Evolutionary conservation across 306 rosid species (phyloP).

Genomic region (Rosa lucieae): DNA sequence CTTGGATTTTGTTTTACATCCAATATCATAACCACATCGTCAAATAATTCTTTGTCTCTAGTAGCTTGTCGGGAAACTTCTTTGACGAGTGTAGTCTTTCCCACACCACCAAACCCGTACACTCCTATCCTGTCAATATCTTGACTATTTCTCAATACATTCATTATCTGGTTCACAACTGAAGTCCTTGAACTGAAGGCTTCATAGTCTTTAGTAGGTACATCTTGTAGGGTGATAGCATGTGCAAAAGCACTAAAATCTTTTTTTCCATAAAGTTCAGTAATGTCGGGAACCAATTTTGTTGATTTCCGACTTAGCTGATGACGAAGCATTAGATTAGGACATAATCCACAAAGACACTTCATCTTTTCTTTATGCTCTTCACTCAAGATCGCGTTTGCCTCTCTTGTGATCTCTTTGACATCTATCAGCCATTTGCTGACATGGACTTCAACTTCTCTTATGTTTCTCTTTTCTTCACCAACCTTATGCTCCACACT

Average conservation of each 20-base stretch:
- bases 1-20: background rate
- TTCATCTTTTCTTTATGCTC: background rate
- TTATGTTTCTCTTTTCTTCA: background rate
- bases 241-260: background rate
- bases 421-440: background rate
- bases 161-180: background rate
- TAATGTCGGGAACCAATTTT: background rate
- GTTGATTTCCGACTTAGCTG: background rate
- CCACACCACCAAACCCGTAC: conserved; percentile 10
- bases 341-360: background rate
- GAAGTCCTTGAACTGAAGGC: background rate
- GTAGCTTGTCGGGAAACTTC: background rate
- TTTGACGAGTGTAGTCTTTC: conserved; percentile 15
- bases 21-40: background rate
- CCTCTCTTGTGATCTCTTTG: background rate
- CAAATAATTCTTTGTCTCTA: background rate
- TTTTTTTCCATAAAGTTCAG: background rate
- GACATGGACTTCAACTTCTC: background rate
- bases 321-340: background rate
- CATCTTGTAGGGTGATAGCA: background rate
- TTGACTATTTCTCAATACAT: background rate
- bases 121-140: background rate
- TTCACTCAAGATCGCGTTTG: background rate
- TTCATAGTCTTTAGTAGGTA: background rate
- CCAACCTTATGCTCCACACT: background rate